phyloP scores from a whole-genome alignment of 1,139 yeast genomes.

The Lodderomyces oxycetoniae region DNA sequence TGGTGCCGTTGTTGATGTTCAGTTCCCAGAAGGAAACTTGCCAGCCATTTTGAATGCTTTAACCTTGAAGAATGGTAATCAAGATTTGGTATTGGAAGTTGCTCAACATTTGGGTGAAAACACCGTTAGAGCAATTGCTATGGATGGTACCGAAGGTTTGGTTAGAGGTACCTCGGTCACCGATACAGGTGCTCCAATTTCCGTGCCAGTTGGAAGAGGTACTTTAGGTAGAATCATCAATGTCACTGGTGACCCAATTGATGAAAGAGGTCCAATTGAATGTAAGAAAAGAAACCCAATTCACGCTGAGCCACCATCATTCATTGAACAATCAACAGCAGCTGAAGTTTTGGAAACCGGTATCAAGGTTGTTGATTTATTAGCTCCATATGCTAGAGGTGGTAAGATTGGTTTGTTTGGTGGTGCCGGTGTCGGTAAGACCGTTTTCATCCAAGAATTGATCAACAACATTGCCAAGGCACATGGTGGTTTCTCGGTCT shows the following conservation, averaged over 20 bases:
- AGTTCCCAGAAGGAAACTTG: slow-evolving; percentile 94
- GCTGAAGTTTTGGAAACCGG: slow-evolving; percentile 99
- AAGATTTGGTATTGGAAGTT: slow-evolving; percentile 87
- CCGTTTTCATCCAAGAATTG: slow-evolving; percentile 99
- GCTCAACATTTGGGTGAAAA: slow-evolving; percentile 99
- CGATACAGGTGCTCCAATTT: slow-evolving; percentile 98
- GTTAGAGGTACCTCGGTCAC: slow-evolving; percentile 91
- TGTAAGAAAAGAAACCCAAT: slow-evolving; percentile 92
- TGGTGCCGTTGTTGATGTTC: slow-evolving; percentile 99
- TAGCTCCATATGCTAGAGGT: slow-evolving; percentile 99
- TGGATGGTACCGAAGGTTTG: slow-evolving; percentile 99
- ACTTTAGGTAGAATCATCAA: slow-evolving; percentile 98
- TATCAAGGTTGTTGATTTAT: slow-evolving; percentile 98
- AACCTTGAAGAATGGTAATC: slow-evolving; percentile 69
- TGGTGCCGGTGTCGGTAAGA: slow-evolving; percentile 99
- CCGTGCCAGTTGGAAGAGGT: slow-evolving; percentile 99
- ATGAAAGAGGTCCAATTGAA: slow-evolving; percentile 98
- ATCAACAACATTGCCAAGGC: slow-evolving; percentile 99
- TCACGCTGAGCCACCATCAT: slow-evolving; percentile 96
- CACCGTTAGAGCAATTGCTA: slow-evolving; percentile 99
- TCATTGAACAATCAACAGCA: slow-evolving; percentile 93
- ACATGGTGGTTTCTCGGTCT: slow-evolving; percentile 99
- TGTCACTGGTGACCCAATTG: slow-evolving; percentile 99
- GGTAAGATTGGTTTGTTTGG: slow-evolving; percentile 99
- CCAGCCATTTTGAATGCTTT: slow-evolving; percentile 98